A percentile compares a stretch with the other conserved stretches of the same genome.
phyloP scores from a whole-genome alignment of 2,329 filamentous ascomycete species.

The Epichloe aotearoae region DNA sequence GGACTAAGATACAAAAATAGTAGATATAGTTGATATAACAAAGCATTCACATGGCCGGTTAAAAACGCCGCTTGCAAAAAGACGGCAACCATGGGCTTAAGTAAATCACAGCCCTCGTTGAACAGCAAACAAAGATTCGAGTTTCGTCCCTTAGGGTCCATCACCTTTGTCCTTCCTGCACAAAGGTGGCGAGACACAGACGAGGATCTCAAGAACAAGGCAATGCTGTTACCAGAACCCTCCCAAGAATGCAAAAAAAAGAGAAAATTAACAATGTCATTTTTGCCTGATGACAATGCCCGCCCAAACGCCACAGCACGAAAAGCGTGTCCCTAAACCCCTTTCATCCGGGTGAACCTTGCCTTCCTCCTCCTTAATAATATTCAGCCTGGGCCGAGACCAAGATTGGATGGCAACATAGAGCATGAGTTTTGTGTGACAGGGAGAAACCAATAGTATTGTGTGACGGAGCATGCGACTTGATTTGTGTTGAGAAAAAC shows the following conservation, averaged over 20 bases:
- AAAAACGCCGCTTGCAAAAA: constrained; percentile 3
- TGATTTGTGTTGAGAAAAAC: background rate
- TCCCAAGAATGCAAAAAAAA: background rate
- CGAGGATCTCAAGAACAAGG: background rate
- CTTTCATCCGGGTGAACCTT: background rate
- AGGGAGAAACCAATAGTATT: background rate
- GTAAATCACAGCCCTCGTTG: background rate
- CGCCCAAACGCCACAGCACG: constrained; percentile 6
- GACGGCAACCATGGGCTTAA: background rate
- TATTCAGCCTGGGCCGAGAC: too few species aligned
- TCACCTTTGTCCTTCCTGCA: background rate
- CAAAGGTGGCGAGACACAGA: background rate
- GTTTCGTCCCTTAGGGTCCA: background rate
- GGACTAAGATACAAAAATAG: background rate
- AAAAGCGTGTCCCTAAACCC: too few species aligned
- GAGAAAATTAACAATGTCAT: background rate
- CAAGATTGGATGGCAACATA: background rate
- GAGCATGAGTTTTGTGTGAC: background rate
- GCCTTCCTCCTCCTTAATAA: background rate
- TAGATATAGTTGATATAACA: background rate
- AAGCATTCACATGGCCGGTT: constrained; percentile 3
- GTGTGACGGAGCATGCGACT: background rate
- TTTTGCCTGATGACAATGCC: constrained; percentile 2
- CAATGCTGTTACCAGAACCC: background rate
- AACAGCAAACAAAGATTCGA: background rate